phyloP scores from a whole-genome alignment of 2,329 filamentous ascomycete species.

The Arthrobotrys megalospora region DNA sequence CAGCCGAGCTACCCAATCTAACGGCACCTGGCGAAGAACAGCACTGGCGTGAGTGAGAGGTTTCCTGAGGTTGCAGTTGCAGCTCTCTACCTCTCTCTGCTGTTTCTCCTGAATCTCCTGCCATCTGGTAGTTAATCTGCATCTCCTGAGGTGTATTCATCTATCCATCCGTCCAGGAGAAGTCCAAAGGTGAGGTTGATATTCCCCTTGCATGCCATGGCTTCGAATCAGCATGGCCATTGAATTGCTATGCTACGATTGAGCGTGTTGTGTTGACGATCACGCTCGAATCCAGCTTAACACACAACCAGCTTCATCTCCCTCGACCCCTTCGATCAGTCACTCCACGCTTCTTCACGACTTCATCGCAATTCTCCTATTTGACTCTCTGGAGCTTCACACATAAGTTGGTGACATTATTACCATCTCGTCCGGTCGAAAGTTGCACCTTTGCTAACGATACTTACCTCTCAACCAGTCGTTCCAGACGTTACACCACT shows the following conservation, averaged over 20 bases:
- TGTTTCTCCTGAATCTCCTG: conserved; percentile 36
- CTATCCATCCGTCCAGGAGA: conserved; percentile 2
- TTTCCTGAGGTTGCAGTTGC: conserved; percentile 30
- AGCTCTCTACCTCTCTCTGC: neutral
- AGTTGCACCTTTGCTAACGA: neutral
- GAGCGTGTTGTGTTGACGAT: conserved; percentile 42
- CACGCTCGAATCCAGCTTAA: conserved; percentile 7
- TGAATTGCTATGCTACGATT: neutral
- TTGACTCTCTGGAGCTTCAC: conserved; percentile 21
- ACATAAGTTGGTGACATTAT: neutral
- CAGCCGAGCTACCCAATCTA: conserved; percentile 31
- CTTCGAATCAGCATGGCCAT: neutral
- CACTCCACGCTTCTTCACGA: conserved; percentile 15
- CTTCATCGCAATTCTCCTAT: neutral
- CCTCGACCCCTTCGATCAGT: conserved; percentile 16
- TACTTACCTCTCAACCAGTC: neutral
- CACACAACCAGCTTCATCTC: conserved; percentile 23
- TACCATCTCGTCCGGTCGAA: neutral
- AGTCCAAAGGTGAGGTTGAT: neutral
- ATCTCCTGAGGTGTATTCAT: conserved; percentile 6
- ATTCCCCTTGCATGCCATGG: conserved; percentile 2
- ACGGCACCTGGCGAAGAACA: conserved; percentile 7
- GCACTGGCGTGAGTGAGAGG: conserved; percentile 14
- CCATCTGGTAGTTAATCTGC: neutral
- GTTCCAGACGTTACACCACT: conserved; percentile 19